Conservation (phyloP, 192 early-diverging fungal species). For the Endogone sp. region DNA sequence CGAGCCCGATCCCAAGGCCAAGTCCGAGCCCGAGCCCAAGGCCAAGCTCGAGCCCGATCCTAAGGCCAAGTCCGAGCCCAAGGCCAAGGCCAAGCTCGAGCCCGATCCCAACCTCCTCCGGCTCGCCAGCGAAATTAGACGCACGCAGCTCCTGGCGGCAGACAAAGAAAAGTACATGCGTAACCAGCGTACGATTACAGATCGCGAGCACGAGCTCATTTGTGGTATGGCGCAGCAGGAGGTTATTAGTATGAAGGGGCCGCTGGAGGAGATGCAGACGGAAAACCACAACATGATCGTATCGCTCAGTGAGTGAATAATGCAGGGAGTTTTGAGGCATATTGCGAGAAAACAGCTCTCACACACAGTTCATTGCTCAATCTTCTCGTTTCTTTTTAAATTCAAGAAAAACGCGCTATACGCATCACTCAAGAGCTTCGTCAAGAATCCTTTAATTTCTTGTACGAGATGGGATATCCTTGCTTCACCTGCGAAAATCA, state of each 20-base stretch:
- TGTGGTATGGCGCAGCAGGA: conserved; percentile 5
- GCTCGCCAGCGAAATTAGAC: conserved; percentile 6
- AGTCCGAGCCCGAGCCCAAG: too few species aligned
- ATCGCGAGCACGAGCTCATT: conserved; percentile 17
- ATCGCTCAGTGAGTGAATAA: conserved; percentile 14
- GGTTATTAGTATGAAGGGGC: conserved; percentile 2
- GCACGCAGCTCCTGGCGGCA: neutral
- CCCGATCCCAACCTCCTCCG: neutral
- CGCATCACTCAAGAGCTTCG: conserved; percentile 43
- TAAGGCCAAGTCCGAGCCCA: too few species aligned
- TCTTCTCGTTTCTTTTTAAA: too few species aligned
- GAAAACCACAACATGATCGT: conserved; percentile 11
- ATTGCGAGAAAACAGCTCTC: too few species aligned
- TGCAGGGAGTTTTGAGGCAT: neutral
- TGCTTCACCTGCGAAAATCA: conserved; percentile 35
- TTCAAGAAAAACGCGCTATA: conserved; percentile 39
- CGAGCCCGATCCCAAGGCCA: too few species aligned
- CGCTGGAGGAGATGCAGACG: conserved; percentile 4
- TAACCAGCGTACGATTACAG: conserved; percentile 15
- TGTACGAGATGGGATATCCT: conserved; percentile 46
- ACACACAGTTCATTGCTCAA: too few species aligned
- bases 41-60: too few species aligned
- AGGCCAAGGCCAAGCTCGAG: too few species aligned
- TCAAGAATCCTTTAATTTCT: conserved; percentile 39
- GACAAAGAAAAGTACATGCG: conserved; percentile 23